Evolutionary conservation across 257 asterid genomes (phyloP).

Genomic region (Nicotiana paniculata): DNA sequence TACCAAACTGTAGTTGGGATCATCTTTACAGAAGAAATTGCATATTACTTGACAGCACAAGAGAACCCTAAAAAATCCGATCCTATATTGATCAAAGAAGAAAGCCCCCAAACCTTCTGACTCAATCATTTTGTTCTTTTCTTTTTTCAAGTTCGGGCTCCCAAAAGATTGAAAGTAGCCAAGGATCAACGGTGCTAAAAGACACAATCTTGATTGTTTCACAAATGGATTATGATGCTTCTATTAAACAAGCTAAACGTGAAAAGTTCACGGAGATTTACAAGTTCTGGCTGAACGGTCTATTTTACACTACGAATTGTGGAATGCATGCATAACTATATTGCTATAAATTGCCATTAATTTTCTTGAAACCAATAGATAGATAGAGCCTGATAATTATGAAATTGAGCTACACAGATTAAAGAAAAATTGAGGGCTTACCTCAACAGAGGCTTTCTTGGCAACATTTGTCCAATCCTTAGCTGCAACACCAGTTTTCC

Average conservation of each 20-base stretch:
- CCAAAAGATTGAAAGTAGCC: not conserved
- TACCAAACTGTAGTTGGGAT: not conserved
- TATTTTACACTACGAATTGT: not conserved
- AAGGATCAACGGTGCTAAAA: not conserved
- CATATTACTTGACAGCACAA: not conserved
- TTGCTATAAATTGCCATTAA: not conserved
- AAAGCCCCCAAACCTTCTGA: not conserved
- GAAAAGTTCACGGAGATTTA: not conserved
- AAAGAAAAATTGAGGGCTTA: conserved; percentile 23
- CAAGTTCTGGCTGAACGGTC: not conserved
- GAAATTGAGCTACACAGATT: not conserved
- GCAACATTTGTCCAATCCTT: conserved; percentile 93
- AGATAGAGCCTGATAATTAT: not conserved
- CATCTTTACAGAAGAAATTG: not conserved
- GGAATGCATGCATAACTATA: not conserved
- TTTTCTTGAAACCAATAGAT: not conserved
- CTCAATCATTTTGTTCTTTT: not conserved
- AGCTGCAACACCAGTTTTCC: conserved; percentile 94
- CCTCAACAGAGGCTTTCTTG: conserved; percentile 88
- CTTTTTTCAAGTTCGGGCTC: not conserved
- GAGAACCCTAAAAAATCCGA: not conserved
- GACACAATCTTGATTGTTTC: not conserved
- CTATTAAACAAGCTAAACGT: not conserved
- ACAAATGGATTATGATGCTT: not conserved
- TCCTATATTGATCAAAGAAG: not conserved